Evolutionary conservation across 2,329 filamentous ascomycete genomes (phyloP), one percentile per base, ranked within the genome.

Genomic region (Colletotrichum destructivum): DNA sequence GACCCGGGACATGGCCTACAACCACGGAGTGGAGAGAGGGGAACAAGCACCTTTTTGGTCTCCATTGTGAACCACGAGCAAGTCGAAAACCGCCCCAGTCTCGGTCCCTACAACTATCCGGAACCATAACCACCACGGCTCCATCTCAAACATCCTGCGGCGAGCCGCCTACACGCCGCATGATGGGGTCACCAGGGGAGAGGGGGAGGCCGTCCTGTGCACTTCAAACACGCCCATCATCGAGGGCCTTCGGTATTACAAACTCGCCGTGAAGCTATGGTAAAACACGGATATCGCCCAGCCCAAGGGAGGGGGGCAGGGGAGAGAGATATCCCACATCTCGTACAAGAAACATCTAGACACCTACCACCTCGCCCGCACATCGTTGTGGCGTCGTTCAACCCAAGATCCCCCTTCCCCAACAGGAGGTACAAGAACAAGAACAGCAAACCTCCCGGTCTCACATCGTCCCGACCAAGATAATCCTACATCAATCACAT

Each of bases 221-320:
- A 47, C 15, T 11, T 61, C 57, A 47, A 47, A 18, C 44, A n/a
- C 57, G 23, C 23, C 59, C 59, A 13, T 4, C 31, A 26, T 18
- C n/a, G 8, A 51, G 31, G 59, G 44, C 59, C 23, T 51, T 18
- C 26, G 40, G 23, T 62, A 51, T 51, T 35, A 51, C 59, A 62
- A 35, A 51, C 26, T 40, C 59, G 59, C 59, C 49, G 13, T 51
- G n/a, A 62, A 62, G 59, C 59, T 62, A 16, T 31, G 26, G 13
- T 62, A 40, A 42, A 42, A 40, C 26, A 62, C 8, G 18, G 16
- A 21, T 35, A 26, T 40, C 7, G 18, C 15, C 46, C 44, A 23
- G 7, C 15, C 46, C 21, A 18, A 4, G 44, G 5, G 13, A 26
- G 8, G 31, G 31, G 2, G 31, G 31, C 7, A 35, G 31, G 31